Evolutionary conservation across 495 filamentous ascomycete species (phyloP).

Genomic region (Symbiotaphrina buchneri): DNA sequence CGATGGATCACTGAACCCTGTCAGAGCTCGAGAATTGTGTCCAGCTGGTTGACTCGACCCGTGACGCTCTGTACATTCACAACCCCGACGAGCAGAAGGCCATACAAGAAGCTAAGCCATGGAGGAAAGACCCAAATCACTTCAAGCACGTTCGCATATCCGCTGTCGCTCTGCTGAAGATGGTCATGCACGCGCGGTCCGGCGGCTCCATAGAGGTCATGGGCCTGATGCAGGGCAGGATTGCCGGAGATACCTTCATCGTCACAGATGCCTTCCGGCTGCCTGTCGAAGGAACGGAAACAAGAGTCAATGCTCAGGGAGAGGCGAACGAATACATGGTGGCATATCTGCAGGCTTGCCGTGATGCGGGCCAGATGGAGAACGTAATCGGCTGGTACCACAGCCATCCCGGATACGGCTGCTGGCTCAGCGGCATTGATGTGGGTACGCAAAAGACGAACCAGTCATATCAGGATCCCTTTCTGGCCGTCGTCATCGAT

Average conservation of each 20-base stretch:
- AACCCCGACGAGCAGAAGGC: constrained; percentile 25
- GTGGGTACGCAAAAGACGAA: constrained; percentile 70
- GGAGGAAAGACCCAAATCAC: constrained; percentile 63
- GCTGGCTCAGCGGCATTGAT: constrained; percentile 94
- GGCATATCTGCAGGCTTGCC: constrained; percentile 49
- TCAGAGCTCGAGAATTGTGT: constrained; percentile 83
- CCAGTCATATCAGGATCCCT: constrained; percentile 68
- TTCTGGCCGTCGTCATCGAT: constrained; percentile 91
- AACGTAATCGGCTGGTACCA: constrained; percentile 98
- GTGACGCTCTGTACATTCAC: constrained; percentile 83
- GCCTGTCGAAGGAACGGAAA: constrained; percentile 95
- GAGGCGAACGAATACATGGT: constrained; percentile 97
- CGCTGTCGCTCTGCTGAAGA: constrained; percentile 85
- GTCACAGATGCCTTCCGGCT: constrained; percentile 88
- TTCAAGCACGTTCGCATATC: constrained; percentile 90
- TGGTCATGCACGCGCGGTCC: constrained; percentile 96
- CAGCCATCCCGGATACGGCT: constrained; percentile 92
- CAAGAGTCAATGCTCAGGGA: constrained; percentile 82
- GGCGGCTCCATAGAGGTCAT: constrained; percentile 88
- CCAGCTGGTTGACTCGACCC: constrained; percentile 58
- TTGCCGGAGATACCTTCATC: constrained; percentile 61
- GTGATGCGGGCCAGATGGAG: constrained; percentile 53
- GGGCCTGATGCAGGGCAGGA: constrained; percentile 96
- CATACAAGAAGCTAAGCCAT: constrained; percentile 35
- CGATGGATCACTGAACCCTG: too few species aligned